Evolutionary conservation across 192 early-diverging fungal species (phyloP).

Genomic region (Cetraspora pellucida): DNA sequence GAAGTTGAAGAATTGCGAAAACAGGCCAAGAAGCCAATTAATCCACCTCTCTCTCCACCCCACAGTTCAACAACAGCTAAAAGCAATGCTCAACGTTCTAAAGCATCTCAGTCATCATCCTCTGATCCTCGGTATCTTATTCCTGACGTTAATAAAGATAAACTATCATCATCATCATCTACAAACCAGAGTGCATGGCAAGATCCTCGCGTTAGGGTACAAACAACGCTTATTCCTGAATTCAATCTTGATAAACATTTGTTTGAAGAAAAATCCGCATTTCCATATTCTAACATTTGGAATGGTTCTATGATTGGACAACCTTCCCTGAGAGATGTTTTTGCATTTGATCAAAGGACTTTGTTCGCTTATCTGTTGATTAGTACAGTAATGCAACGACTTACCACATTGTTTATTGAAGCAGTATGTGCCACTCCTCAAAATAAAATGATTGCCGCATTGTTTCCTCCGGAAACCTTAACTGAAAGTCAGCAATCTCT

Average conservation of each 20-base stretch:
- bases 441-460: constrained; percentile 15
- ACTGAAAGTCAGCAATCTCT: not conserved
- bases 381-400: not conserved
- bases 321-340: not conserved
- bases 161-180: constrained; percentile 7
- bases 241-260: constrained; percentile 31
- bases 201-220: constrained; percentile 30
- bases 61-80: constrained; percentile 1
- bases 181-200: constrained; percentile 9
- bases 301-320: not conserved
- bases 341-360: not conserved
- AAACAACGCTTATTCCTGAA: constrained; percentile 34
- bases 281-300: not conserved
- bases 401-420: constrained; percentile 16
- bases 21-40: not conserved
- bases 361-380: constrained; percentile 9
- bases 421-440: constrained; percentile 24
- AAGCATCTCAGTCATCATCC: not conserved
- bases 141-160: constrained; percentile 33
- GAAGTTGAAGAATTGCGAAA: constrained; percentile 34
- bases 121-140: constrained; percentile 21
- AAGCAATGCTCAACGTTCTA: not conserved
- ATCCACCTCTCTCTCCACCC: constrained; percentile 16
- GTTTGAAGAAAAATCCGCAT: constrained; percentile 12
- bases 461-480: not conserved